Evolutionary conservation across 371 early-diverging fungal genomes (phyloP).

Genomic region (Mortierella polycephala): DNA sequence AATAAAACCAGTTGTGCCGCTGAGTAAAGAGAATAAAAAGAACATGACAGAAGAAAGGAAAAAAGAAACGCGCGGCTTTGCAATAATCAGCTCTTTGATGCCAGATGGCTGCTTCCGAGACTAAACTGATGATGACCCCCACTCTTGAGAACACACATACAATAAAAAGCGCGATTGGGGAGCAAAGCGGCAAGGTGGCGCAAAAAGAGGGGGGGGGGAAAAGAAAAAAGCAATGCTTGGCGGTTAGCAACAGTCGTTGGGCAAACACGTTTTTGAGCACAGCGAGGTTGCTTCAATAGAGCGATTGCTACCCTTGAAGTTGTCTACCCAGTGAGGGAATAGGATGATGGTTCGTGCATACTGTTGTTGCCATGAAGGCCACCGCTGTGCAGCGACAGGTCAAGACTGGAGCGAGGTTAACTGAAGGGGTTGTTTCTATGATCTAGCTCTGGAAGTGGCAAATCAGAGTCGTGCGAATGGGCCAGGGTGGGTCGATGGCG

Average conservation of each 20-base stretch:
- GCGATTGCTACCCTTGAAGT: too few species aligned
- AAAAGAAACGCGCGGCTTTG: background rate
- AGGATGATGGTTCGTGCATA: conserved; percentile 9
- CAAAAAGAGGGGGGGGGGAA: background rate
- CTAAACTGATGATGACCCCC: background rate
- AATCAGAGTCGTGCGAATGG: conserved; percentile 30
- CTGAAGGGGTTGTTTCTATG: too few species aligned
- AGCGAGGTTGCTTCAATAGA: too few species aligned
- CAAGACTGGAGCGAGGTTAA: background rate
- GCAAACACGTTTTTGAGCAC: too few species aligned
- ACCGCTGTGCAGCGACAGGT: background rate
- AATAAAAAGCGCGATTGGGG: background rate
- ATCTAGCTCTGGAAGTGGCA: background rate
- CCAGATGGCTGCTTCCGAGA: background rate
- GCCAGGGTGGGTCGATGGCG: conserved; percentile 40
- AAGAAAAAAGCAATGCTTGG: background rate
- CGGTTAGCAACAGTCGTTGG: too few species aligned
- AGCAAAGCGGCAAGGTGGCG: background rate
- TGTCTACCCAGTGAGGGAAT: background rate
- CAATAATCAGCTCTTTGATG: background rate
- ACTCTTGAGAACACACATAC: background rate
- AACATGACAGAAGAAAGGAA: background rate
- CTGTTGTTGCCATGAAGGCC: background rate
- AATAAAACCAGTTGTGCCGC: background rate
- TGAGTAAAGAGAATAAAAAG: background rate